Base-by-base conservation (phyloP, 805 yeast genomes). In the Lipomyces mesembrius region DNA sequence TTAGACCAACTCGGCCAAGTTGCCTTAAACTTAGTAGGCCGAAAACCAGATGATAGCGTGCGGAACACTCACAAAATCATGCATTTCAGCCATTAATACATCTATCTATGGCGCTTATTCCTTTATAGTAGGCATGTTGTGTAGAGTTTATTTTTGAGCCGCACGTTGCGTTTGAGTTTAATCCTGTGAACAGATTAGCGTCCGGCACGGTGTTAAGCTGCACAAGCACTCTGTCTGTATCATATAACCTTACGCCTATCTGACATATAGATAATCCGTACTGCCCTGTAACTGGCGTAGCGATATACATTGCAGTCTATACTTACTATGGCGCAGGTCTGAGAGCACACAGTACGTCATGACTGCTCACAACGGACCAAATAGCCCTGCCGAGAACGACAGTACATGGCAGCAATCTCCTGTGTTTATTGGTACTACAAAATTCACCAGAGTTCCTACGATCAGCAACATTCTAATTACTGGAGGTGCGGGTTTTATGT, bases 401-500 rank as follows among this genome's bases (percentile, higher is more conserved):
- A 43, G 22, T 17, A 39, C 60, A 4, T 68, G 71, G 71, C 54
- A 46, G 27, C 34, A 52, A 17, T 67, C 71, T 8, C 65, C 65
- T 2, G 59, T 66, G 27, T 60, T 60, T 51, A 63, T 62, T 6
- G 71, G 71, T 17, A 37, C 69, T 11, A 68, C 71, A 5, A 52
- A 65, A 37, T 68, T 68, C 49, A 43, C 49, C 2, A 63, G 52
- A 20, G 43, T 55, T 3, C 51, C 35, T 6, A 53, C 52, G 12
- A 32, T 60, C 12, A 59, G 43, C 11, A 72, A 63, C 57, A 71
- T 83, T 11, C 75, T 85, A 37, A 82, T 85, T 4, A 82, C 88
- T 7, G 88, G 88, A 6, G 88, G 87, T 1, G 85, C 85, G 5
- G 88, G 88, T 1, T 85, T 85, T 67, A 81, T 85, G 66, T 75